Evolutionary conservation across 192 early-diverging fungal species (phyloP), one percentile per base, ranked within the genome.

Genomic region (Mortierella claussenii): DNA sequence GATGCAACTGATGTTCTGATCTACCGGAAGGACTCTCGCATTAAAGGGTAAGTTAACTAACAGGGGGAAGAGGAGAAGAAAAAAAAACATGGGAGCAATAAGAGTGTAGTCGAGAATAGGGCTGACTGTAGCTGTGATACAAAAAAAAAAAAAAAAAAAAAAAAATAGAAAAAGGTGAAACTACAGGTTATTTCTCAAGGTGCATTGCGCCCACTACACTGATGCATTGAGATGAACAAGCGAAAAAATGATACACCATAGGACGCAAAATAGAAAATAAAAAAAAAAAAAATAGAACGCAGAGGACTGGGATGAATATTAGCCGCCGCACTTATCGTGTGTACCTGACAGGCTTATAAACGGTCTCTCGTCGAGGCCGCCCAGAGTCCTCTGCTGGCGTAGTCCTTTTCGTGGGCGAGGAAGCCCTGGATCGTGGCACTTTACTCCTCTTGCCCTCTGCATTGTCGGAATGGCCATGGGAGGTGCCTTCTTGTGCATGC

Each of bases 311-410:
- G n/a, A 49, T 48, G 3, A 23, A 26, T 18, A 11, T 11, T 1
- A 10, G 10, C 17, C 8, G 4, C 43, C n/a, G 27, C 0, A 2
- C 15, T 42, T 62, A 76, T 0, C 73, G 63, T 17, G 73, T 62
- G 32, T 76, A 76, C 11, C 73, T 51, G 2, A 34, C 58, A 13
- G 73, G 73, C 37, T 76, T 76, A 46, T 61, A 55, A 26, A 54
- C 73, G 21, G 64, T 62, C 18, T 76, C 73, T 28, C 73, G 50
- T 26, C 73, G 37, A 0, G 73, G 73, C n/a, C 73, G 73, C 18
- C 58, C 63, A 27, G 27, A 34, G 10, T 57, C 68, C 23, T 70
- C 67, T 0, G 65, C 24, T 23, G 46, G 54, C 1, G 47, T 17
- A 8, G 52, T n/a, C 30, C 21, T 55, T 30, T 37, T 55, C 2